Evolutionary conservation across 2,329 filamentous ascomycete species (phyloP), one percentile per base, ranked within the genome.

Genomic region (Aspergillus pseudonomiae): DNA sequence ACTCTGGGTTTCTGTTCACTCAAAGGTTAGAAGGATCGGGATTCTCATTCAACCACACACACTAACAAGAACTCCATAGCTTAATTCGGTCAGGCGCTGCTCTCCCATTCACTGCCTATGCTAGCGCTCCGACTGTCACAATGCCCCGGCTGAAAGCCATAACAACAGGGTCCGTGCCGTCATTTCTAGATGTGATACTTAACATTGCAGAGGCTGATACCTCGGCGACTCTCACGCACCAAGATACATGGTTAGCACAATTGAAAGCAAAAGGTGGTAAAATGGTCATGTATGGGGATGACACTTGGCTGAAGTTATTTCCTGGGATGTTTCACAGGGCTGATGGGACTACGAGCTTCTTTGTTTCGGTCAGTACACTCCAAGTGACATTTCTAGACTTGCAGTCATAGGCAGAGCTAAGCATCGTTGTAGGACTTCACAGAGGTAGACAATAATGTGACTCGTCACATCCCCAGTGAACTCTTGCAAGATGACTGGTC

Each of bases 121-220:
- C 95, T 21, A 91, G 92, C n/a, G 93, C 96, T 58, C 95, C 95
- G 2, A 99, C 95, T 9, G 94, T 99, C 65, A 99, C 95, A 21
- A 98, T 99, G 95, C 95, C 95, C 48, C 89, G 94, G 66, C 89
- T 99, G 72, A 99, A 99, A 81, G 93, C 95, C 56, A 93, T 99
- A 67, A 99, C 95, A 0, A 98, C 95, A 1, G 95, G 95, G 65
- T 97, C 94, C 1, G 95, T 97, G n/a, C 95, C 95, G 3, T 98
- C 94, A 2, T 99, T 99, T 77, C 87, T 98, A 64, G 95, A 99
- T 77, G 91, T 97, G 19, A 96, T 99, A 65, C 85, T 99, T 63
- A 99, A 98, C 75, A 92, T 99, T 75, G 92, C 96, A 68, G 95
- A 99, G 79, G 93, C 89, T 21, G 95, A 99, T 75, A 94, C 92